Base-by-base conservation (phyloP, 352 stramenopile species). In the Globisporangium uncinulatum region DNA sequence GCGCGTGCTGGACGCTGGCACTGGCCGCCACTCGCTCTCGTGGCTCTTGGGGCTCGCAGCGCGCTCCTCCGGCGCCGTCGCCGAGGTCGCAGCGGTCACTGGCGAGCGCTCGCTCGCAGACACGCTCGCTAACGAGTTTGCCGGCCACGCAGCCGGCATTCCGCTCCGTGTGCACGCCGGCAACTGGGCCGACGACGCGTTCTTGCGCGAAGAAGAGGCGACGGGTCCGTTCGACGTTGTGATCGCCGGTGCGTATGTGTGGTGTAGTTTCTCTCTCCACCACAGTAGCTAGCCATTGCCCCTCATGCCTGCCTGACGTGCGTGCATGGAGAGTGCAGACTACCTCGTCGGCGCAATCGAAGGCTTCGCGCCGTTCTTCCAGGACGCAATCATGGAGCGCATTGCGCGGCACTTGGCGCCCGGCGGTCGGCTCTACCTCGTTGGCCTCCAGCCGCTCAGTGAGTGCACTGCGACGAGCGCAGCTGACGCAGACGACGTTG, bases 321-420 rank as follows among this genome's bases (percentile, higher is more conserved):
- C 42, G 3, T 14, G 8, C 50, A 31, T 37, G 15, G 24, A 29
- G 24, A 29, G 24, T 29, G 11, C 29, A 80, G 92, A 98, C 66
- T 98, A 98, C 66, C 70, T 98, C 4, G 76, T 98, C 24, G 92
- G 92, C 48, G 89, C 92, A 11, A 92, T 98, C 54, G 92, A 97
- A 61, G 92, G 89, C 19, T 97, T 97, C 67, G 82, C 76, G 36
- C 89, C 92, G 0, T 98, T 95, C 65, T 92, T 83, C 59, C 55
- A 72, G 70, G 76, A 86, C 55, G 65, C 78, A 44, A 72, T 86
- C 45, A 77, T 70, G 54, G 59, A 62, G 20, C 76, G 91, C 54
- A 71, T 98, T n/a, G 60, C 77, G 20, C 67, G 67, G 6, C 68
- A 92, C 54, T 63, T 98, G 10, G 77, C 76, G 37, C 84, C 86